phyloP scores from a whole-genome alignment of 78 protist species.

The Capsaspora owczarzaki region DNA sequence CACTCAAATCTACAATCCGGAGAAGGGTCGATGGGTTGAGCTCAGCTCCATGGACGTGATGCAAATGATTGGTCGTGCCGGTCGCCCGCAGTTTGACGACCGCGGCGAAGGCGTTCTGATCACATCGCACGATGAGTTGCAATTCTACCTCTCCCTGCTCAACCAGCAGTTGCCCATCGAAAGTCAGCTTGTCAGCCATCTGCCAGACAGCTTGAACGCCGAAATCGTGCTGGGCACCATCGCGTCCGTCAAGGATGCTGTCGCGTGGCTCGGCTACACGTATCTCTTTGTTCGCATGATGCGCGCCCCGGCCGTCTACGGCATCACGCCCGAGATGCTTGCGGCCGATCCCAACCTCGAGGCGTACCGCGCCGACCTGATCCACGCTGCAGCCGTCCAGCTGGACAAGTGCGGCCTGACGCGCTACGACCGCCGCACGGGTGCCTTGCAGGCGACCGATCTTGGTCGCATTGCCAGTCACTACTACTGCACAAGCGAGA shows the following conservation, averaged over 20 bases:
- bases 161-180: conserved; percentile 98
- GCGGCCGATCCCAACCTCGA: conserved; percentile 58
- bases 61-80: conserved; percentile 99
- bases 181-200: conserved; percentile 65
- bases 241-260: conserved; percentile 72
- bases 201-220: conserved; percentile 94
- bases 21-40: conserved; percentile 86
- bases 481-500: conserved; percentile 77
- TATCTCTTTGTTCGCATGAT: conserved; percentile 95
- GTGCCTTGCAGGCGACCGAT: conserved; percentile 73
- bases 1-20: conserved; percentile 75
- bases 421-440: conserved; percentile 84
- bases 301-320: conserved; percentile 84
- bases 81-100: conserved; percentile 94
- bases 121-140: conserved; percentile 84
- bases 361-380: conserved; percentile 68
- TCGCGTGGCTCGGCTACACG: conserved; percentile 92
- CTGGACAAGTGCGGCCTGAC: conserved; percentile 76
- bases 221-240: conserved; percentile 95
- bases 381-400: conserved; percentile 84
- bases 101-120: conserved; percentile 94
- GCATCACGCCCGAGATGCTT: conserved; percentile 43
- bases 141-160: conserved; percentile 87
- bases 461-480: conserved; percentile 95
- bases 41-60: conserved; percentile 85